Evolutionary conservation across 805 yeast species (phyloP).

Genomic region (Sugiyamaella mastotermitis): DNA sequence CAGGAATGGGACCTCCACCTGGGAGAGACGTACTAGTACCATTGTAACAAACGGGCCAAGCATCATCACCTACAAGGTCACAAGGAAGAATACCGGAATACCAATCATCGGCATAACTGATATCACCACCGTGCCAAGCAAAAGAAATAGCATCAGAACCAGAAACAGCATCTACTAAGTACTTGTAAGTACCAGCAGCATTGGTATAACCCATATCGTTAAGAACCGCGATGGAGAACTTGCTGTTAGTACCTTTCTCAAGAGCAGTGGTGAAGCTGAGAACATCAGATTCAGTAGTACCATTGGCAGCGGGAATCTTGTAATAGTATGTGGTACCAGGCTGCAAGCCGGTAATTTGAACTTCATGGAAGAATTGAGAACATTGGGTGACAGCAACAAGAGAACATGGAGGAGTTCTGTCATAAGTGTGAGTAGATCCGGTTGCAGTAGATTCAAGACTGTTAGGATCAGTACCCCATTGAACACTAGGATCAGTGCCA

Average conservation of each 20-base stretch:
- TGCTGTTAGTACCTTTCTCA: constrained; percentile 5
- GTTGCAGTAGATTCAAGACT: constrained; percentile 1
- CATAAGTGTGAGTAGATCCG: constrained; percentile 17
- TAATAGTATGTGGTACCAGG: constrained; percentile 24
- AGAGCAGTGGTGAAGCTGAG: constrained; percentile 10
- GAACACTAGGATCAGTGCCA: constrained; percentile 14
- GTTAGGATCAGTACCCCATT: constrained; percentile 11
- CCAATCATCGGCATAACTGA: constrained; percentile 25
- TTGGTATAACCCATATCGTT: constrained; percentile 15
- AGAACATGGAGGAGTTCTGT: constrained; percentile 20
- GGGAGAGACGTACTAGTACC: constrained; percentile 14
- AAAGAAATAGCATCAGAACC: constrained; percentile 4
- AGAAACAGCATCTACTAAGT: constrained; percentile 6
- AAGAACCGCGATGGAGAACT: constrained; percentile 13
- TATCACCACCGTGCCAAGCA: constrained; percentile 21
- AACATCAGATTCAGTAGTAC: constrained; percentile 10
- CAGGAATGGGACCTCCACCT: constrained; percentile 4
- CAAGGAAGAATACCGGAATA: constrained; percentile 13
- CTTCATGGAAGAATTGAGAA: constrained; percentile 21
- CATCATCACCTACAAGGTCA: constrained; percentile 5
- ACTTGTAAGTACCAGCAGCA: constrained; percentile 10
- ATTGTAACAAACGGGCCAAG: constrained; percentile 17
- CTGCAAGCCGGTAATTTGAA: constrained; percentile 18
- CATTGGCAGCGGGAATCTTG: constrained; percentile 16
- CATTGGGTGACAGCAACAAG: constrained; percentile 11